A percentile compares a stretch with the other conserved stretches of the same genome.
These are phyloP conservation scores for Fomitiporia mediterranea DNA, from an alignment of 1,284 basidiomycete species.

Conservation along the genomic window DNA sequence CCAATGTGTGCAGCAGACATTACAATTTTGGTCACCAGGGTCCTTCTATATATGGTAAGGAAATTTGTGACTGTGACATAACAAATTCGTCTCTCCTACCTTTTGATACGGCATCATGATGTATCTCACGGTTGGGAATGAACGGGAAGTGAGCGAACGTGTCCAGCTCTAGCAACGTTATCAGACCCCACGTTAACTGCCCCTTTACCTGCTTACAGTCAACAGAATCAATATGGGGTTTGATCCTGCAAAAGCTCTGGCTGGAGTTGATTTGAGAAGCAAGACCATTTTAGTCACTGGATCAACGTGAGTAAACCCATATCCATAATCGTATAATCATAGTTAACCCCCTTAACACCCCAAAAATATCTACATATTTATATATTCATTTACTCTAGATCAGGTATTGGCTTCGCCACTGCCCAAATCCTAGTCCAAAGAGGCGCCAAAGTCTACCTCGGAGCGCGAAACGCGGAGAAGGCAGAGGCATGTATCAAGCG, in stretches of 20 bases:
- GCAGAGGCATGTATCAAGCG: slow-evolving; percentile 33
- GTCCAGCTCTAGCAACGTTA: no score
- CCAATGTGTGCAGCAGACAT: no score
- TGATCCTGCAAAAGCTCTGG: slow-evolving; percentile 1
- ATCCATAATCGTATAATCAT: no score
- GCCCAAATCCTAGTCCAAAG: slow-evolving; percentile 29
- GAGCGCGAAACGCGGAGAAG: slow-evolving; percentile 31
- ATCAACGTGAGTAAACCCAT: slow-evolving; percentile 6
- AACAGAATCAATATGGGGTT: not conserved
- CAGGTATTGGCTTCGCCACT: slow-evolving; percentile 15
- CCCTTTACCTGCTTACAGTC: not conserved
- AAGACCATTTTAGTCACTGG: slow-evolving; percentile 5
- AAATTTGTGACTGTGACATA: no score
- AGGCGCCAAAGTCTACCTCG: slow-evolving; percentile 38
- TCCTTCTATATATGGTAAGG: no score
- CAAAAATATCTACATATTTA: no score
- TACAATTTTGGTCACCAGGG: no score
- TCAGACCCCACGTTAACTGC: not conserved
- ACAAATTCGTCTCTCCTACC: no score
- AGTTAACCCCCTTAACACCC: no score
- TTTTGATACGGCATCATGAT: no score
- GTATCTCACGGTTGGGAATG: no score
- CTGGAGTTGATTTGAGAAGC: slow-evolving; percentile 4
- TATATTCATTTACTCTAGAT: slow-evolving; percentile 3
- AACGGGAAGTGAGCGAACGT: no score